Evolutionary conservation across 1,284 basidiomycete species (phyloP).

Genomic region (Ceratobasidium sp.): DNA sequence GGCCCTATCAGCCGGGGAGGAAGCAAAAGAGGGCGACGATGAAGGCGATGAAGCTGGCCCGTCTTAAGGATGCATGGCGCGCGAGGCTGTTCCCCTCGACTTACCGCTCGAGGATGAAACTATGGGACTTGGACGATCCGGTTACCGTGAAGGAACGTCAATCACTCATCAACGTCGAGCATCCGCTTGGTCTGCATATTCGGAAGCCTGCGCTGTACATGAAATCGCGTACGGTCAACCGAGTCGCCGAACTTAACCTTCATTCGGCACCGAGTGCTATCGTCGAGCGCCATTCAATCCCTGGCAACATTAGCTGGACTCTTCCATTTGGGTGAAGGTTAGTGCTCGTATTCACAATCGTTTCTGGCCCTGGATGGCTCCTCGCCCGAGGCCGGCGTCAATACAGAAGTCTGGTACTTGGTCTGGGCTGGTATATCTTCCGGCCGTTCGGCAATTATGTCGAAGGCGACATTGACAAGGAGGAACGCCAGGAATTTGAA

Average conservation of each 20-base stretch:
- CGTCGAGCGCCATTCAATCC: conserved; percentile 89
- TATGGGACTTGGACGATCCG: conserved; percentile 72
- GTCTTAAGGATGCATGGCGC: conserved; percentile 34
- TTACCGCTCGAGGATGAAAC: conserved; percentile 43
- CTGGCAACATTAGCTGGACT: conserved; percentile 94
- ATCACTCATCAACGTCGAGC: conserved; percentile 98
- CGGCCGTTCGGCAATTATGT: conserved; percentile 99
- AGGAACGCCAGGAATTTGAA: conserved; percentile 56
- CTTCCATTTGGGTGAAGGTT: conserved; percentile 94
- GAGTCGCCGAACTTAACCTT: conserved; percentile 93
- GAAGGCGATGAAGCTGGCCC: conserved; percentile 60
- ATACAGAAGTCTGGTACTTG: conserved; percentile 90
- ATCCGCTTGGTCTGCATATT: conserved; percentile 98
- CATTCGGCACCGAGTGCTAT: conserved; percentile 93
- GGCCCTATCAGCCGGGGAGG: conserved; percentile 52
- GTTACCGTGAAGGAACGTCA: conserved; percentile 97
- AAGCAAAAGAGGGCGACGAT: conserved; percentile 56
- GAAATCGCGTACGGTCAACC: conserved; percentile 95
- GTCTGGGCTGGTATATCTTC: conserved; percentile 92
- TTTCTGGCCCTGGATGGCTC: conserved; percentile 78
- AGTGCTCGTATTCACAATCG: conserved; percentile 74
- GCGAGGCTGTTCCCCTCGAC: conserved; percentile 33
- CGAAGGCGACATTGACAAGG: conserved; percentile 75
- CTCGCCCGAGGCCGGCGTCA: conserved; percentile 84
- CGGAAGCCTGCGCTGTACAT: conserved; percentile 99